Evolutionary conservation across 805 yeast species (phyloP), one percentile per base, ranked within the genome.

Genomic region (Starmerella etchellsii): DNA sequence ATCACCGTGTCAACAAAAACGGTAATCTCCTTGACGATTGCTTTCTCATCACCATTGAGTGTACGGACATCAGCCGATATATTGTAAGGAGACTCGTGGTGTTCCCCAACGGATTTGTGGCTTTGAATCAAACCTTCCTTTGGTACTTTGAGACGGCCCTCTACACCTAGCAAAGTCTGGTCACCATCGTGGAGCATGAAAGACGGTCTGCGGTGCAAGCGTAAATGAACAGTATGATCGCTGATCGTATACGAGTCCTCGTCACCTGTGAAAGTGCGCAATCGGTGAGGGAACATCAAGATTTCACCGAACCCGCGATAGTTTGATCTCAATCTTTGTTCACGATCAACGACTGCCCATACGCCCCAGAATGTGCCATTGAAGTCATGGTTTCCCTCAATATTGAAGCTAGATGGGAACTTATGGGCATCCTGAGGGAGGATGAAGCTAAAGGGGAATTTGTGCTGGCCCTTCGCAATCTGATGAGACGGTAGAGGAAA

Each of bases 301-400:
- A 35, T 27, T 16, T 34, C 32, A 3, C 37, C 43, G 13, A 35
- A 31, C 3, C 20, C 40, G 20, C 29, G 16, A 32, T 39, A 42
- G 40, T 45, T 39, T 6, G 38, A 28, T 8, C 39, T 28, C 8
- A 38, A 18, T 11, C 42, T 35, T 9, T 39, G 28, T 14, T 39
- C 42, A 8, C 48, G 29, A 19, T 42, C 39, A 11, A 39, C 40
- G 11, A 24, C 27, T 10, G 46, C 46, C 18, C 19, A 18, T 19
- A 45, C 46, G 13, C 43, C 41, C 48, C 48, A 45, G 22, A 33
- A 41, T 7, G 34, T 29, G 3, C 48, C 48, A 26, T 42, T 45
- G 36, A 31, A 34, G 8, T 31, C 30, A 20, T 37, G 42, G 20
- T 22, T 20, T 19, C 30, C 33, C 22, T 42, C 45, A 14, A 33